Base-by-base conservation (phyloP, 2,329 filamentous ascomycete genomes). In the Neophaeococcomyces aloes region DNA sequence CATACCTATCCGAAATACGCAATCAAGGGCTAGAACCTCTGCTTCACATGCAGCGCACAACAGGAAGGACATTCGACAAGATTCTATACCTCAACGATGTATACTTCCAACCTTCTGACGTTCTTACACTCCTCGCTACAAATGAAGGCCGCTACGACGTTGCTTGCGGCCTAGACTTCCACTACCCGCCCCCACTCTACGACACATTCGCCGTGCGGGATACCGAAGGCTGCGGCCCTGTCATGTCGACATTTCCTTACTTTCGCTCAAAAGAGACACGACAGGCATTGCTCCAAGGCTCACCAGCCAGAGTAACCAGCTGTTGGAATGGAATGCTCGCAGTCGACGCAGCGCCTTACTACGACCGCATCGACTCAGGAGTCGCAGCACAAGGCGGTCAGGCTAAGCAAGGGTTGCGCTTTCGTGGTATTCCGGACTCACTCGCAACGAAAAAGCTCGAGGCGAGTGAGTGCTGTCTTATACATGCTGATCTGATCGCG, bases 391-490 rank as follows among this genome's bases (percentile, higher is more conserved):
- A 7, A n/a, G 32, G 40, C 17, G 15, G 29, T 18, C 30, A 43
- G 14, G 11, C 15, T 11, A 11, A 32, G 18, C 15, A 61, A 0
- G 65, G 65, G 3, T 50, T 84, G 0, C 67, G 64, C n/a, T 85
- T 85, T 60, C 75, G 81, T 7, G 79, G 71, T 3, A 68, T 83
- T 17, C 57, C 74, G 0, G 80, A 84, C 55, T 71, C 69, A 3
- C 72, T 89, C 1, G 70, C 71, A 0, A 46, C 53, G 3, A 56
- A 54, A 23, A 61, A 65, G 35, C 67, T 87, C 19, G 84, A 88
- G 60, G 83, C 71, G n/a, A 83, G 78, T 11, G 83, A 88, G 61
- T 87, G 83, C 65, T 88, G 84, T 60, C 72, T 88, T 41, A 63
- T 66, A 14, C 62, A 66, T 30, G 59, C 57, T 2, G 64, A 66